Evolutionary conservation across 805 yeast species (phyloP), one percentile per base, ranked within the genome.

Genomic region (Ogataea wickerhamii): DNA sequence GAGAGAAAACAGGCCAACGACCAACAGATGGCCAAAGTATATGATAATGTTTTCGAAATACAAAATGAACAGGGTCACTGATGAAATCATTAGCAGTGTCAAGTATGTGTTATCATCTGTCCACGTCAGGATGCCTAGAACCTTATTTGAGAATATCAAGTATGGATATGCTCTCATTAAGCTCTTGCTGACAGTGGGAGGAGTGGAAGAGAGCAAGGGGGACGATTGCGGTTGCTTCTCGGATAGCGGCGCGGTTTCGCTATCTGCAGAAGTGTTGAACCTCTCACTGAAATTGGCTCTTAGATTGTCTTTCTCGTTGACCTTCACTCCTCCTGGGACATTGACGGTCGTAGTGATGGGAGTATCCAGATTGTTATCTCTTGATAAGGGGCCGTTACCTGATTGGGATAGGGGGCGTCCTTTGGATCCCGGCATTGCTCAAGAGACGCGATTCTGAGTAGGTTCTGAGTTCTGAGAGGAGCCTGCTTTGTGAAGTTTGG

Each of bases 131-230:
- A 88, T 70, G 29, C 86, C 80, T 38, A 88, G 67, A 2, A 76
- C 45, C 48, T 80, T 78, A 58, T 89, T 87, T 7, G 80, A 76
- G 1, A 84, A 74, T 27, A 85, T 70, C 29, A 91, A 67, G 56
- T 87, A 87, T 2, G 98, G 98, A 58, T 91, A 89, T 7, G 95
- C 78, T 43, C 78, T 73, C 27, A 88, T 76, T 36, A 91, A 70
- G 3, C 93, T 86, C 51, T 86, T 84, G 21, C 95, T 81, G 11
- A 91, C 87, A 1, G 88, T 77, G 2, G 96, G 93, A 2, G 98
- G 98, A 0, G 98, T 93, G 1, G 87, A 78, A 2, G 87, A 78
- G 26, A 87, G 71, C 47, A 93, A 70, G 1, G 97, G 96, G 3
- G 96, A 84, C 1, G 93, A 74, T 43, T 74, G 67, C 36, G 77